phyloP scores from a whole-genome alignment of 345 rosid species.

The Angophora floribunda region DNA sequence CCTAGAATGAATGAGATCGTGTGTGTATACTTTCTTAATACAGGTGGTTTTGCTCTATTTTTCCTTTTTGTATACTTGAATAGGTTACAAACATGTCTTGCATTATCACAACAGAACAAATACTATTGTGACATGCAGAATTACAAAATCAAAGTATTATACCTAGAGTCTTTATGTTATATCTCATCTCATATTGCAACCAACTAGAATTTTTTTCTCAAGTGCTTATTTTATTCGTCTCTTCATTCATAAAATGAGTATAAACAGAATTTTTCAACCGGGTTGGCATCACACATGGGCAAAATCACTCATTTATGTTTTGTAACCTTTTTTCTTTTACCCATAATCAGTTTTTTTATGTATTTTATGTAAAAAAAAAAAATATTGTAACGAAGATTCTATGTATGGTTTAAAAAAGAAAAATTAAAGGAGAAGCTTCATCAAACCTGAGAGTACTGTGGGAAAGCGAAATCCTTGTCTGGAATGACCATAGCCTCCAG shows the following conservation, averaged over 20 bases:
- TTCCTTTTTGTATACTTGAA: not conserved
- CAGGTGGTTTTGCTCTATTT: not conserved
- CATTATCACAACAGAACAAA: not conserved
- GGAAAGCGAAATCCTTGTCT: constrained; percentile 8
- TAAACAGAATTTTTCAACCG: not conserved
- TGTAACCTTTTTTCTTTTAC: not conserved
- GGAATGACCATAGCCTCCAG: constrained; percentile 16
- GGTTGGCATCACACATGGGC: not conserved
- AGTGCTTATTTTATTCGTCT: not conserved
- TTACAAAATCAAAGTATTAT: not conserved
- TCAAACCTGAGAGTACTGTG: constrained; percentile 7
- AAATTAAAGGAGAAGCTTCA: not conserved
- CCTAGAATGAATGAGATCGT: not conserved
- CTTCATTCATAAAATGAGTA: not conserved
- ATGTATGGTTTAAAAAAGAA: not conserved
- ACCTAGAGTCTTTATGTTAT: not conserved
- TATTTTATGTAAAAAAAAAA: not conserved
- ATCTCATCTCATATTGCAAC: not conserved
- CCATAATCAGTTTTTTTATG: too few species aligned
- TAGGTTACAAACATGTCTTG: not conserved
- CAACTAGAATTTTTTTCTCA: not conserved
- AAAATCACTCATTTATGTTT: not conserved
- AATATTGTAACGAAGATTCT: not conserved
- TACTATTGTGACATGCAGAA: not conserved
- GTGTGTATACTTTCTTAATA: too few species aligned